Evolutionary conservation across 2,329 filamentous ascomycete species (phyloP).

Genomic region (Mollisiaceae sp.): DNA sequence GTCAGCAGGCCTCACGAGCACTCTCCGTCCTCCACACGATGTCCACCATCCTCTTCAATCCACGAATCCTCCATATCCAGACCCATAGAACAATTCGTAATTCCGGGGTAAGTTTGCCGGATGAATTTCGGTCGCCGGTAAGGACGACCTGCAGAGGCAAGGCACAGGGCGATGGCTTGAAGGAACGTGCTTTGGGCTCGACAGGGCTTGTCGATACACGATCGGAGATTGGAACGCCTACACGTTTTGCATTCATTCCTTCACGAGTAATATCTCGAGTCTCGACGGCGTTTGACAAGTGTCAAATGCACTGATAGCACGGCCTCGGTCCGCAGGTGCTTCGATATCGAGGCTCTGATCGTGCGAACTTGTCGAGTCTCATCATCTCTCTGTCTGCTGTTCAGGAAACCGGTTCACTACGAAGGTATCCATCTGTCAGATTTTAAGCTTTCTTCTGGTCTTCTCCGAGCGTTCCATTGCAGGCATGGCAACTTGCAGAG

Average conservation of each 20-base stretch:
- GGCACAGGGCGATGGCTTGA: constrained; percentile 10
- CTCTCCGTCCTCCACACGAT: neutral
- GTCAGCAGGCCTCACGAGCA: constrained; percentile 8
- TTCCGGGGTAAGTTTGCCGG: constrained; percentile 18
- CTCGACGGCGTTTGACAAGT: neutral
- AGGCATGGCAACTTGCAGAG: neutral
- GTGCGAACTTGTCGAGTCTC: neutral
- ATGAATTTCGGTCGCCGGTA: constrained; percentile 6
- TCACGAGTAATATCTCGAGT: constrained; percentile 1
- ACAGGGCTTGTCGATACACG: neutral
- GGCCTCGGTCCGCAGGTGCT: neutral
- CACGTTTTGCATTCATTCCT: neutral
- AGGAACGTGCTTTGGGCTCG: constrained; percentile 1
- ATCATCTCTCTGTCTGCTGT: neutral
- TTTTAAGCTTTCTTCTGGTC: neutral
- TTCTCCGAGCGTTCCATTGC: constrained; percentile 6
- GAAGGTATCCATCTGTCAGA: neutral
- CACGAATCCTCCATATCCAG: too few relatives aligned
- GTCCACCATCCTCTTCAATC: constrained; percentile 3
- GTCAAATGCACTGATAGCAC: neutral
- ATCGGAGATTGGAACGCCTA: constrained; percentile 1
- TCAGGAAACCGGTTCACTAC: neutral
- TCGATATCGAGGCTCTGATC: neutral
- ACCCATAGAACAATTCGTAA: too few relatives aligned
- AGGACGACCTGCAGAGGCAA: neutral